Percentiles rank a stretch among this genome's conserved stretches.
These are phyloP conservation scores for Fusarium aywerte DNA, from an alignment of 2,329 filamentous ascomycete species.

Conservation along the genomic window DNA sequence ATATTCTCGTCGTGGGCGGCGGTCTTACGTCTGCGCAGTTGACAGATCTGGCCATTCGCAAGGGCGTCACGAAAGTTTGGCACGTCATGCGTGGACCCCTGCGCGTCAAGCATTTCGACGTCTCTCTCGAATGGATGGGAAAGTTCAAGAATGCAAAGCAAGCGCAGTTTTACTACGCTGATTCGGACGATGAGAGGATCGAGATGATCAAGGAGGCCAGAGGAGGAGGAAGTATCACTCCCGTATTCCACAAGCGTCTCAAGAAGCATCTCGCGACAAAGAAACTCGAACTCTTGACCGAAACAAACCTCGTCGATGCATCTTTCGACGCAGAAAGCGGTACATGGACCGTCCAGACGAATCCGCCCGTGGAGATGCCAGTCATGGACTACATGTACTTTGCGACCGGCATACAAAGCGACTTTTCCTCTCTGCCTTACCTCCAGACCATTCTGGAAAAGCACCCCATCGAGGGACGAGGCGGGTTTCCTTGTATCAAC, in stretches of 20 bases:
- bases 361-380: slow-evolving; percentile 65
- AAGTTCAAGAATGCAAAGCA: slow-evolving; percentile 84
- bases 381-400: slow-evolving; percentile 77
- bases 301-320: slow-evolving; percentile 66
- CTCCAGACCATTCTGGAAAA: slow-evolving; percentile 68
- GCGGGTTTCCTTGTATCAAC: slow-evolving; percentile 77
- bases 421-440: slow-evolving; percentile 70
- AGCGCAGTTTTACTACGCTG: slow-evolving; percentile 80
- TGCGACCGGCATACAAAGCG: slow-evolving; percentile 75
- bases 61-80: slow-evolving; percentile 74
- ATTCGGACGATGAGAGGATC: slow-evolving; percentile 74
- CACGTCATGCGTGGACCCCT: slow-evolving; percentile 72
- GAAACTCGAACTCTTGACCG: slow-evolving; percentile 65
- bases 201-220: slow-evolving; percentile 73
- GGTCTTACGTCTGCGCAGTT: slow-evolving; percentile 82
- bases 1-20: slow-evolving; percentile 77
- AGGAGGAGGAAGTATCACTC: slow-evolving; percentile 81
- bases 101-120: slow-evolving; percentile 79
- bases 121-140: slow-evolving; percentile 81
- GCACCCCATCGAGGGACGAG: slow-evolving; percentile 69
- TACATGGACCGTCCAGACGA: slow-evolving; percentile 59
- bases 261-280: slow-evolving; percentile 66
- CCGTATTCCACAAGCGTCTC: slow-evolving; percentile 73
- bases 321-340: slow-evolving; percentile 57
- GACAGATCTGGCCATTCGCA: slow-evolving; percentile 71